These are phyloP conservation scores for Citrus maxima DNA, from an alignment of 345 rosid genomes.

Conservation along the genomic window DNA sequence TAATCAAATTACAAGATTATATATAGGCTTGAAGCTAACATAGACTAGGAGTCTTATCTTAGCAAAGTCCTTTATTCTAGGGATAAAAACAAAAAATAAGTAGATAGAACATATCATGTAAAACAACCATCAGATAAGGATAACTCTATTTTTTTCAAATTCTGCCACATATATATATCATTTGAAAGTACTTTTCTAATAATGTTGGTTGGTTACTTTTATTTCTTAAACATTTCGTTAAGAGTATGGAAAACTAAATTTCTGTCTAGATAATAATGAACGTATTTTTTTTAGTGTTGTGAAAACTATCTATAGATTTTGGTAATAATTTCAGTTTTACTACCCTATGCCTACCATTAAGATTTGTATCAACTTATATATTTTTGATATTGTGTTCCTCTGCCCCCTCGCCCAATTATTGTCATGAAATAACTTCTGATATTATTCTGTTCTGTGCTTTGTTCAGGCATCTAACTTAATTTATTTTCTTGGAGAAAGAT, in stretches of 20 bases:
- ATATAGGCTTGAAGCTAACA: too few species aligned
- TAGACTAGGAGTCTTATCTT: too few species aligned
- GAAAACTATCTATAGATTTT: background rate
- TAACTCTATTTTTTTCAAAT: too few species aligned
- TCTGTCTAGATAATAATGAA: background rate
- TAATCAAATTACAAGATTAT: too few species aligned
- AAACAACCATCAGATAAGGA: too few species aligned
- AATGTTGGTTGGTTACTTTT: background rate
- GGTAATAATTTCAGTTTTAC: slow-evolving; percentile 3
- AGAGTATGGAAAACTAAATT: background rate
- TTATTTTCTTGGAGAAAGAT: slow-evolving; percentile 44
- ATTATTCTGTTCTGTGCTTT: slow-evolving; percentile 16
- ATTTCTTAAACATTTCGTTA: background rate
- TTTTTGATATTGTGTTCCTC: background rate
- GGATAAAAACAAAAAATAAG: too few species aligned
- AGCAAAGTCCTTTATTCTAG: too few species aligned
- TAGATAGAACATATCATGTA: too few species aligned
- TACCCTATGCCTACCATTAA: background rate
- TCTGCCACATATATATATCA: background rate
- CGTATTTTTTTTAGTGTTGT: background rate
- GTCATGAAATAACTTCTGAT: background rate
- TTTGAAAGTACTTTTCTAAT: background rate
- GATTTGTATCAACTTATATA: slow-evolving; percentile 2
- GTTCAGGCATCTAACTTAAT: slow-evolving; percentile 66
- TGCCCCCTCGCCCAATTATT: background rate